Evolutionary conservation across 306 rosid species (phyloP).

Genomic region (Trifolium fragiferum): DNA sequence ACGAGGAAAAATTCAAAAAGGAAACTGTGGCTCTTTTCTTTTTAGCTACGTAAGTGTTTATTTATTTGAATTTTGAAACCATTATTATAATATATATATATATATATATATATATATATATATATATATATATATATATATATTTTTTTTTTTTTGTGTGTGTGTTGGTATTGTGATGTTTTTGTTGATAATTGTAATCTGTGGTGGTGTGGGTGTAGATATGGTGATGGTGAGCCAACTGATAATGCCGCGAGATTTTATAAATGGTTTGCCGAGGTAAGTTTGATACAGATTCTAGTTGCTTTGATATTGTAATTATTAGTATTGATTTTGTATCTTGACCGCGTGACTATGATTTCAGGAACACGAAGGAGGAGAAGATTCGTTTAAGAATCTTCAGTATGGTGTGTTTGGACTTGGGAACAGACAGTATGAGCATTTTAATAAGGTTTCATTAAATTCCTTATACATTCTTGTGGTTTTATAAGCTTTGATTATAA

Average conservation of each 20-base stretch:
- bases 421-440: constrained; percentile 97
- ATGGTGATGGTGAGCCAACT: constrained; percentile 99
- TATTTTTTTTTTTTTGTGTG: neutral
- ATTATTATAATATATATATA: no score
- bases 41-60: constrained; percentile 85
- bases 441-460: constrained; percentile 74
- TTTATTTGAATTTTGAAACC: no score
- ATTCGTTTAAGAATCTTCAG: constrained; percentile 74
- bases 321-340: constrained; percentile 29
- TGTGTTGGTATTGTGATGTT: neutral
- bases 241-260: constrained; percentile 95
- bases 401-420: constrained; percentile 97
- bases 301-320: neutral
- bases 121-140: no score
- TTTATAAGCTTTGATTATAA: constrained; percentile 22
- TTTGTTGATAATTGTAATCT: constrained; percentile 21
- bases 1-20: constrained; percentile 74
- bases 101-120: no score
- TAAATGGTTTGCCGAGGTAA: constrained; percentile 93
- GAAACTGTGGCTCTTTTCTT: constrained; percentile 76
- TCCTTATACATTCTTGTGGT: constrained; percentile 15
- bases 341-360: constrained; percentile 39
- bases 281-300: neutral
- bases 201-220: constrained; percentile 60
- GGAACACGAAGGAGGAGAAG: constrained; percentile 82